A percentile compares a stretch with the other conserved stretches of the same genome.
Conservation (phyloP, 306 rosid species). For the Trifolium dubium region DNA sequence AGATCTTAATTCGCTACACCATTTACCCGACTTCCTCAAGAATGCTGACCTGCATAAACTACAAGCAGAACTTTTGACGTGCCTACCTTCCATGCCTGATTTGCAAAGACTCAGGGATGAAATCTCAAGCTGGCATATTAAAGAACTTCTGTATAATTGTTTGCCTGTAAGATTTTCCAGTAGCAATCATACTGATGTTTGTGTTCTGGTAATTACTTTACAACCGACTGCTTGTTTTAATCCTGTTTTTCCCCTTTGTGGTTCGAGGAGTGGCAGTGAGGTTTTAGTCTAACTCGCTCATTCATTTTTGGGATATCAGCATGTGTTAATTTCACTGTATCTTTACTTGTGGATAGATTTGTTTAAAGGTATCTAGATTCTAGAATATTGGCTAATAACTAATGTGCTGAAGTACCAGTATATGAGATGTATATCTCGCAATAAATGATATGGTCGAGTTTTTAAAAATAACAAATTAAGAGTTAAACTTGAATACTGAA, state of each 20-base stretch:
- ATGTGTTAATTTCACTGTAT: not conserved
- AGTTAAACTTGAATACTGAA: constrained; percentile 14
- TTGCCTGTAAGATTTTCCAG: constrained; percentile 82
- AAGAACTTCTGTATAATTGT: constrained; percentile 79
- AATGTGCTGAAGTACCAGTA: not conserved
- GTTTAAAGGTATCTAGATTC: not conserved
- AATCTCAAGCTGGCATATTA: constrained; percentile 77
- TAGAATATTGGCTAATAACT: constrained; percentile 12
- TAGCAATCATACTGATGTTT: constrained; percentile 72
- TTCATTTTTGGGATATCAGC: constrained; percentile 10
- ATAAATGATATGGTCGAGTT: not conserved
- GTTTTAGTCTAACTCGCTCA: constrained; percentile 26
- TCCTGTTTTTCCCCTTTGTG: not conserved
- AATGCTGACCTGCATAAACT: constrained; percentile 78
- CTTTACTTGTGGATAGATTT: constrained; percentile 13
- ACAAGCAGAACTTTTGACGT: constrained; percentile 67
- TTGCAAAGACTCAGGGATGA: constrained; percentile 68
- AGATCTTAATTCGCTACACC: constrained; percentile 74
- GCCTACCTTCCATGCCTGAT: constrained; percentile 86
- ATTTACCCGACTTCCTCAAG: constrained; percentile 70
- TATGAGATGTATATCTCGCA: constrained; percentile 13
- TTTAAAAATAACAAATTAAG: not conserved
- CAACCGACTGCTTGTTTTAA: constrained; percentile 13
- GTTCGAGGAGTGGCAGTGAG: constrained; percentile 12
- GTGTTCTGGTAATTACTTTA: constrained; percentile 74